phyloP scores from a whole-genome alignment of 805 yeast species.

The Blastobotrys peoriensis region DNA sequence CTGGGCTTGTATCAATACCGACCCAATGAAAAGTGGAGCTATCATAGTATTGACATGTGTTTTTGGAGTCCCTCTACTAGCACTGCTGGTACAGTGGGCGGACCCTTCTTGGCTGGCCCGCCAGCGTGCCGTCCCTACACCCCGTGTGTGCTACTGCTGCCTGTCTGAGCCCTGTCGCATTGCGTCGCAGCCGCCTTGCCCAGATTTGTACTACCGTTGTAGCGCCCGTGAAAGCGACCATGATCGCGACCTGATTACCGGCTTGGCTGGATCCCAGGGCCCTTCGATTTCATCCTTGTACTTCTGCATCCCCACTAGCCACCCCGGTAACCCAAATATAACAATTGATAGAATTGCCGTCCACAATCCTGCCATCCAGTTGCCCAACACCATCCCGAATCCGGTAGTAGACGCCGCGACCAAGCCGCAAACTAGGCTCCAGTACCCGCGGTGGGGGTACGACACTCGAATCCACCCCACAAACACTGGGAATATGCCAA shows the following conservation, averaged over 20 bases:
- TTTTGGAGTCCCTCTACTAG: too few relatives aligned
- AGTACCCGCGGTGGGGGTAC: slow-evolving; percentile 23
- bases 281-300: slow-evolving; percentile 83
- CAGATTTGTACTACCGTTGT: background rate
- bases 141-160: too few relatives aligned
- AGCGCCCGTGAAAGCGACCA: background rate
- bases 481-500: slow-evolving; percentile 67
- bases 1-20: too few relatives aligned
- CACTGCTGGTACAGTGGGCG: too few relatives aligned
- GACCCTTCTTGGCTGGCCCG: too few relatives aligned
- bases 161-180: too few relatives aligned
- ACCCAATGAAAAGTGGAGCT: too few relatives aligned
- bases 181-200: too few relatives aligned
- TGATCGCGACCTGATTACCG: slow-evolving; percentile 37
- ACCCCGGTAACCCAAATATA: slow-evolving; percentile 56
- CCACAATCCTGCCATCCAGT: slow-evolving; percentile 45
- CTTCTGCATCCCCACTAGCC: slow-evolving; percentile 64
- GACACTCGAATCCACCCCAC: slow-evolving; percentile 48
- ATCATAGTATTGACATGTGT: too few relatives aligned
- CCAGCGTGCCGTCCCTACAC: too few relatives aligned
- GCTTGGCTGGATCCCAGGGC: slow-evolving; percentile 89
- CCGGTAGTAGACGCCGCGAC: slow-evolving; percentile 22
- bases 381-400: slow-evolving; percentile 36
- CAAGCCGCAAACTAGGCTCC: slow-evolving; percentile 22
- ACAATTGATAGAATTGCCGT: slow-evolving; percentile 41